phyloP scores from a whole-genome alignment of 2,329 filamentous ascomycete species.

The Apiospora sp. region DNA sequence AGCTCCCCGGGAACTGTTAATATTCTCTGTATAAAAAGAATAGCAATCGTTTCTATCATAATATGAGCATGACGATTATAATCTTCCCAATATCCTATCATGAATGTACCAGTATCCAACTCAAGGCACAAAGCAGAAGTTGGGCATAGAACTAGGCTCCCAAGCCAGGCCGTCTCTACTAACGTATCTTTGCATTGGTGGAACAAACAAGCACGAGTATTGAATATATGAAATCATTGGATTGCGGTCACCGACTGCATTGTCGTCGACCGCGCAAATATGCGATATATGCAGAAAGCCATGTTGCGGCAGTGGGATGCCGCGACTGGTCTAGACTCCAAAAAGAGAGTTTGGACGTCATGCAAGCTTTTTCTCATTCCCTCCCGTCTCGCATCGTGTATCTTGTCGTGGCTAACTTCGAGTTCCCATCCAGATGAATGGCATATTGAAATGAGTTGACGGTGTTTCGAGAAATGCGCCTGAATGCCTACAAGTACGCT shows the following conservation, averaged over 20 bases:
- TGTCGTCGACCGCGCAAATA: neutral
- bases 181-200: too few relatives aligned
- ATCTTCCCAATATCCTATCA: too few relatives aligned
- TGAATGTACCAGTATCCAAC: too few relatives aligned
- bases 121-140: neutral
- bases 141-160: neutral
- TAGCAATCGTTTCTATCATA: neutral
- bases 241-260: neutral
- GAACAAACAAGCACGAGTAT: neutral
- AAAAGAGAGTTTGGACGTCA: neutral
- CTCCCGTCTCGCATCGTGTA: neutral
- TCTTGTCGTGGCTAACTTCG: neutral
- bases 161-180: too few relatives aligned
- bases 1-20: too few relatives aligned
- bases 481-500: neutral
- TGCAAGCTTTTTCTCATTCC: neutral
- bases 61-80: too few relatives aligned
- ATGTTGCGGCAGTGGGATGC: neutral
- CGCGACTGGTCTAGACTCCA: neutral
- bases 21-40: neutral
- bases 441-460: neutral
- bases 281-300: neutral
- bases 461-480: neutral
- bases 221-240: neutral
- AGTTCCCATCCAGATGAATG: neutral